Base-by-base conservation (phyloP, 2,329 filamentous ascomycete genomes). In the Hypomyces perniciosus region DNA sequence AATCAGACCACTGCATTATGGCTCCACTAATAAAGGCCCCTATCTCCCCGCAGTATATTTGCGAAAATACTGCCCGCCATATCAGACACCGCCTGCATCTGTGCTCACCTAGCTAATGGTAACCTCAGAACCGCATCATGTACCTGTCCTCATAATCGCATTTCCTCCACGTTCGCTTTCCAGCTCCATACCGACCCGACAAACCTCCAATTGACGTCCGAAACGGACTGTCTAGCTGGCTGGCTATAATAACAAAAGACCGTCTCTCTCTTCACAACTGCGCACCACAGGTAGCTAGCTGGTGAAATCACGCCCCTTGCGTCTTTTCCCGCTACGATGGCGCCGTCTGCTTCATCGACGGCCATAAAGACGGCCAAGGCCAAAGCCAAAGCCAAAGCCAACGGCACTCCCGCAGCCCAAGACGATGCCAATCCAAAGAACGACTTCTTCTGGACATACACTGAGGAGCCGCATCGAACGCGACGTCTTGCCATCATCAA, bases 371-470 rank as follows among this genome's bases (percentile, higher is more conserved):
- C 57, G 54, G 50, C 67, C 48, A 64, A 63, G 56, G 60, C 59
- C 46, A 20, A 20, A 20, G 20, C 20, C 46, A 20, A 20, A 20
- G 20, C 20, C 20, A 58, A 60, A 53, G 57, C 57, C 52, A 56
- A 58, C 37, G 59, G 53, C 46, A 54, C 53, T 34, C 48, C 51
- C 48, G 54, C 54, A 41, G 54, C 57, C 39, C 51, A 58, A n/a
- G 54, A 61, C 13, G 49, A 53, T 35, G 54, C 44, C 33, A 45
- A 57, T 35, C 55, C 63, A 44, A 65, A 72, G 51, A 64, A 69
- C 48, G 69, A 78, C 68, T 97, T 97, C 78, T 96, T 95, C 74
- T 97, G 95, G 93, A 96, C 93, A 38, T 97, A 99, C 67, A 96
- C 93, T 8, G 93, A 99, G 69, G 93, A 99, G 72, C 93, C 93